Base-by-base conservation (phyloP, 2,329 filamentous ascomycete genomes). In the Verticillium albo-atrum region DNA sequence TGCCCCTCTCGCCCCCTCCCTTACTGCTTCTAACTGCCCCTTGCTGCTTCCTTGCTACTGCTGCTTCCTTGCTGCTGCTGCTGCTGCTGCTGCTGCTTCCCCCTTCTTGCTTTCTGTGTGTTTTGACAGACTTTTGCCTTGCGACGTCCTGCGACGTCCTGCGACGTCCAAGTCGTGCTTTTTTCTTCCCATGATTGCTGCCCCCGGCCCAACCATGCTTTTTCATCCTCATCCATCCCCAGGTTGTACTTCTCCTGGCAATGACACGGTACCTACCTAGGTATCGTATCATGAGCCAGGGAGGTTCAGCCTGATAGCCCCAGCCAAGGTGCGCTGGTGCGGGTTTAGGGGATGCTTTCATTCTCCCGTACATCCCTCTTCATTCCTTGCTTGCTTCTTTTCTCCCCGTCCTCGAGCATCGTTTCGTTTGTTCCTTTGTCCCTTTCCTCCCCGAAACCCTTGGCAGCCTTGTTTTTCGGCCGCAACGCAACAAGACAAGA, bases 381-480 rank as follows among this genome's bases (percentile, higher is more conserved):
- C 20, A 25, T 50, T 47, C n/a, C 6, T 47, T 47, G 37, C 42
- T 50, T 32, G 9, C 30, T 32, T 32, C 9, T 14, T 32, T 32
- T 50, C 25, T 23, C n/a, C 42, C 20, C 20, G 7, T 9, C 20
- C 10, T 20, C 20, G 20, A 23, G n/a, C 7, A 23, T n/a, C n/a
- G 28, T 20, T 17, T 25, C 52, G n/a, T 61, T 61, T 55, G 34
- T 54, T 61, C 59, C 61, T 32, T 32, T 32, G n/a, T n/a, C 30
- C 30, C 30, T 17, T 37, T 37, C 35, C 42, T 3, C 42, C 7
- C 42, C 42, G 42, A 50, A 23, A 50, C 20, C 25, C 20, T 26
- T 23, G n/a, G 42, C 42, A 4, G 25, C 20, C 9, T 4, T 9
- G 20, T 23, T 20, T 20, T 20, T 14, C 3, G 20, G 42, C 20